A percentile compares a stretch with the other conserved stretches of the same genome.
Conservation (phyloP, 805 yeast genomes). For the Saccharomycopsis fermentans region DNA sequence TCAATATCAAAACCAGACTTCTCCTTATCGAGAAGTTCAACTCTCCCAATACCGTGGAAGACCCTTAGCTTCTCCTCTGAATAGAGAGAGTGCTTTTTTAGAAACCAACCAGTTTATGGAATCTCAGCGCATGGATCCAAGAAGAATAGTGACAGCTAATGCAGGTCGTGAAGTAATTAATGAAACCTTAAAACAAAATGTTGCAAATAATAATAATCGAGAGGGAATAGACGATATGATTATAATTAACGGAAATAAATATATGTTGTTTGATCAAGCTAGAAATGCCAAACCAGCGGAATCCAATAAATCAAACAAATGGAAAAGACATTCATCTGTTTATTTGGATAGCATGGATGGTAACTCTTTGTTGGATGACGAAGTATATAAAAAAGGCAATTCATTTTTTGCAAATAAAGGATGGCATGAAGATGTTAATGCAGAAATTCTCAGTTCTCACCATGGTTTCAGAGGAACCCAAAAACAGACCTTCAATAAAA, state of each 20-base stretch:
- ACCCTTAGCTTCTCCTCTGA: background rate
- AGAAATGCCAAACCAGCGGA: background rate
- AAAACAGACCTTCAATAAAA: background rate
- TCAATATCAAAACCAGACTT: background rate
- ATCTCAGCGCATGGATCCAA: background rate
- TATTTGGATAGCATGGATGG: background rate
- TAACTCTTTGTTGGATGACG: background rate
- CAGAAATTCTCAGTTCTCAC: background rate
- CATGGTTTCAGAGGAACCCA: background rate
- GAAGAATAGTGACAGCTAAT: background rate
- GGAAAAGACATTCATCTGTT: background rate
- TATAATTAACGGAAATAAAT: background rate
- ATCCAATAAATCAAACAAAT: background rate
- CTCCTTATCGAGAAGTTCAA: background rate
- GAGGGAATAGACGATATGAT: background rate
- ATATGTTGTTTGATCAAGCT: background rate
- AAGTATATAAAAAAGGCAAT: background rate
- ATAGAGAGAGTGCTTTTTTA: background rate
- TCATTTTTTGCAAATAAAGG: background rate
- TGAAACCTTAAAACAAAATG: background rate
- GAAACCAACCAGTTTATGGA: background rate
- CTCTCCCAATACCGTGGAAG: background rate
- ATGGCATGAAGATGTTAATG: background rate
- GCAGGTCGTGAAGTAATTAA: background rate
- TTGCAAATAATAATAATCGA: background rate